Evolutionary conservation across 331 rosid genomes (phyloP), one percentile per base, ranked within the genome.

Genomic region (Rhamnella rubrinervis): DNA sequence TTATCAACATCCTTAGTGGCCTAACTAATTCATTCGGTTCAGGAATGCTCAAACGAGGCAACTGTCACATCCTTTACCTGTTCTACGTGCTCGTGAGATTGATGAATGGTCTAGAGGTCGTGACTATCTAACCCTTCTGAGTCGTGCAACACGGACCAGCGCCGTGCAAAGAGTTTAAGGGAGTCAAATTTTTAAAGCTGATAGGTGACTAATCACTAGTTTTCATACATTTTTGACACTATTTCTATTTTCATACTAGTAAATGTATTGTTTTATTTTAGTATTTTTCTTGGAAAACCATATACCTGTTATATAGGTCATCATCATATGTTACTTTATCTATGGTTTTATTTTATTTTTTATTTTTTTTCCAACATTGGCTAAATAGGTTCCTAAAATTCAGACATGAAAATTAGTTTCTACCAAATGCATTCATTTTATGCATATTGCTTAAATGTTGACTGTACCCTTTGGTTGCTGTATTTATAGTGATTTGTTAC

Each of bases 31-130:
- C 51, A 23, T 66, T 55, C 65, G 70, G 56, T 70, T 59, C 81
- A 95, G 98, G 85, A 95, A 95, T 68, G 98, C 96, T 56, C 96
- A 91, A 81, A 91, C 98, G 44, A 89, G 93, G 68, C 96, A 95
- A 76, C 91, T 95, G 60, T 91, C 98, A 56, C 98, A 91, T 70
- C 98, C 97, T 61, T 78, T 91, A 60, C 98, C 93, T 3, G 98
- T 91, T 61, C 85, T 95, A 51, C 95, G 96, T 47, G 98, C 98
- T 64, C 96, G 95, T 28, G 97, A 95, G 80, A 91, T 95, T 68
- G 97, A 95, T 74, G 91, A 87, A 73, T 95, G 98, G 97, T 95
- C 98, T 61, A 89, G 86, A 80, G 83, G 86, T 82, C 72, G 74
- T 60, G 91, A 82, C 26, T 95, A 91, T 23, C 77, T 35, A 78